These are phyloP conservation scores for Bidens hawaiensis DNA, from an alignment of 140 eudicot genomes.

Conservation along the genomic window DNA sequence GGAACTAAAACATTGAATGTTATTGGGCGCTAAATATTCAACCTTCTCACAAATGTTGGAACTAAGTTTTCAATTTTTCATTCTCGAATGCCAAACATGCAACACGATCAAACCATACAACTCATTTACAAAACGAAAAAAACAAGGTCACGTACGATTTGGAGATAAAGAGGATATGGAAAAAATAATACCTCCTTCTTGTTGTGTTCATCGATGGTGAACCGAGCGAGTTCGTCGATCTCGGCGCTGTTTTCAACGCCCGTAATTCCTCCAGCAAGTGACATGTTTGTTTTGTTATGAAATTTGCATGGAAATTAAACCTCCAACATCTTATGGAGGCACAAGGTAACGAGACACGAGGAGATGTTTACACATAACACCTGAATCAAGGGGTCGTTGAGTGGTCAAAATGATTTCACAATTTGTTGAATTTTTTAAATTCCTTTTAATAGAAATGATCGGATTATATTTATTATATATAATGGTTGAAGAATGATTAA, in stretches of 20 bases:
- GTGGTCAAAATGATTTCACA: neutral
- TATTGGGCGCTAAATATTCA: too few species aligned
- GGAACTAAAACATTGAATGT: too few species aligned
- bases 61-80: too few species aligned
- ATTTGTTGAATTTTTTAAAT: neutral
- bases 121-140: too few species aligned
- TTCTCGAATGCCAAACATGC: too few species aligned
- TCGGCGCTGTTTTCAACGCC: constrained; percentile 35
- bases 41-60: too few species aligned
- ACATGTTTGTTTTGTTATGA: constrained; percentile 16
- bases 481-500: too few species aligned
- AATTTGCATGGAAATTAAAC: neutral
- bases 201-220: constrained; percentile 49
- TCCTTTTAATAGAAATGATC: too few species aligned
- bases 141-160: too few species aligned
- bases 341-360: neutral
- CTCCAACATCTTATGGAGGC: neutral
- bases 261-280: constrained; percentile 36
- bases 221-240: constrained; percentile 32
- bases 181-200: constrained; percentile 37
- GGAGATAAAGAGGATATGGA: neutral
- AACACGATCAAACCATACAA: too few species aligned
- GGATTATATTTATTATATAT: too few species aligned
- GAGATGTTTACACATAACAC: neutral
- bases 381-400: neutral